Evolutionary conservation across 2,329 filamentous ascomycete genomes (phyloP).

Genomic region (Aureobasidium sp.): DNA sequence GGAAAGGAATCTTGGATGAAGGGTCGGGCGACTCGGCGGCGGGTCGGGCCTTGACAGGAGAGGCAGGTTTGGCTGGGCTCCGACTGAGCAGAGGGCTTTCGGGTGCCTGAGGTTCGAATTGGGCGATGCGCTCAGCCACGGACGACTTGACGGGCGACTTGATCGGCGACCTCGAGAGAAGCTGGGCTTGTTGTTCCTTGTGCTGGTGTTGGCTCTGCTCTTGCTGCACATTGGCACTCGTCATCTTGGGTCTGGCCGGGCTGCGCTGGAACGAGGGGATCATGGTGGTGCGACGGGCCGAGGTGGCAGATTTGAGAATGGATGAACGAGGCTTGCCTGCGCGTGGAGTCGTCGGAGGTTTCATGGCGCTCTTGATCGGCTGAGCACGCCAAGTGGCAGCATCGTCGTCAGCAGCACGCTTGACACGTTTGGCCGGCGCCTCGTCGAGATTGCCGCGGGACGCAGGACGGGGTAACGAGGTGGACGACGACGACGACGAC

Average conservation of each 20-base stretch:
- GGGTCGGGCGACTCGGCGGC: constrained; percentile 19
- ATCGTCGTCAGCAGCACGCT: constrained; percentile 57
- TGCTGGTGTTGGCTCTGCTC: constrained; percentile 1
- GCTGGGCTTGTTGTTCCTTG: background rate
- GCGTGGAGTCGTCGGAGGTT: background rate
- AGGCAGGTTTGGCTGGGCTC: constrained; percentile 22
- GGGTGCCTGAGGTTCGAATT: constrained; percentile 10
- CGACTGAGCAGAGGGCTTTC: constrained; percentile 25
- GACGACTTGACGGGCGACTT: constrained; percentile 19
- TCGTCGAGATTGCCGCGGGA: constrained; percentile 23
- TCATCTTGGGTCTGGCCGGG: constrained; percentile 20
- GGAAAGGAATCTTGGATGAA: constrained; percentile 24
- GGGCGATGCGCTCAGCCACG: constrained; percentile 12
- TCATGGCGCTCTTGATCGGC: constrained; percentile 29
- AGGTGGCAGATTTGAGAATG: constrained; percentile 13
- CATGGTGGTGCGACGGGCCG: constrained; percentile 31
- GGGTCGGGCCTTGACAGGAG: constrained; percentile 18
- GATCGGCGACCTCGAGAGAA: constrained; percentile 16
- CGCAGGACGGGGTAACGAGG: constrained; percentile 26
- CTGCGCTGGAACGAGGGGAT: constrained; percentile 24
- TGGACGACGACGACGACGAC: constrained; percentile 16
- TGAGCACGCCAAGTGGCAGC: constrained; percentile 59
- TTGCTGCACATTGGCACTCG: constrained; percentile 11
- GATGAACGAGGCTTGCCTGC: constrained; percentile 28
- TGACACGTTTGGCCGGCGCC: constrained; percentile 61